Percentiles rank a stretch among this genome's conserved stretches.
Evolutionary conservation across 345 rosid species (phyloP).

Genomic region (Raphanus raphanistrum): DNA sequence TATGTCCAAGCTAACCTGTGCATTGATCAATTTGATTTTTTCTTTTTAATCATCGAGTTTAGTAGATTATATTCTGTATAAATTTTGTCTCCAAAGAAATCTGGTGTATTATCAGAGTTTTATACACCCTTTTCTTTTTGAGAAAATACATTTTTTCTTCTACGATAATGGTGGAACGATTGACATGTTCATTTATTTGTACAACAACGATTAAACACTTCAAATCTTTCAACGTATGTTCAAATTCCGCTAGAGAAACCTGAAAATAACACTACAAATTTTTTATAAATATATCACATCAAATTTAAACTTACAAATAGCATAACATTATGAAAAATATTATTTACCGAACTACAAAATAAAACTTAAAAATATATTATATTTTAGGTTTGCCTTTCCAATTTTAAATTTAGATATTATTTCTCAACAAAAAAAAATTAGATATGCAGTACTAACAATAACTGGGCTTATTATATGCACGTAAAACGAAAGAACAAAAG

Average conservation of each 20-base stretch:
- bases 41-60: not conserved
- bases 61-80: not conserved
- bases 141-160: too few relatives aligned
- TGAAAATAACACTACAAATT: not conserved
- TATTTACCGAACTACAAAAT: too few relatives aligned
- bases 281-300: not conserved
- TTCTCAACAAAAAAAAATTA: too few relatives aligned
- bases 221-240: not conserved
- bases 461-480: too few relatives aligned
- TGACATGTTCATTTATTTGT: not conserved
- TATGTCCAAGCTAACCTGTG: conserved; percentile 11
- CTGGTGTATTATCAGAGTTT: not conserved
- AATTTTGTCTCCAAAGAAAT: not conserved
- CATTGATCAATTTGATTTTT: conserved; percentile 8
- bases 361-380: too few relatives aligned
- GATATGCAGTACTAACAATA: too few relatives aligned
- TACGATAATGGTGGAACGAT: not conserved
- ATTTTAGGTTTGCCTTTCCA: too few relatives aligned
- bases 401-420: too few relatives aligned
- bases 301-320: not conserved
- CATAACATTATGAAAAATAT: too few relatives aligned
- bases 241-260: not conserved
- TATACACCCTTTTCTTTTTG: too few relatives aligned
- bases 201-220: not conserved
- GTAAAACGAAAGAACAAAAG: too few relatives aligned